Evolutionary conservation across 106 monocot genomes (phyloP), one percentile per base, ranked within the genome.

Genomic region (Triglochin maritima): DNA sequence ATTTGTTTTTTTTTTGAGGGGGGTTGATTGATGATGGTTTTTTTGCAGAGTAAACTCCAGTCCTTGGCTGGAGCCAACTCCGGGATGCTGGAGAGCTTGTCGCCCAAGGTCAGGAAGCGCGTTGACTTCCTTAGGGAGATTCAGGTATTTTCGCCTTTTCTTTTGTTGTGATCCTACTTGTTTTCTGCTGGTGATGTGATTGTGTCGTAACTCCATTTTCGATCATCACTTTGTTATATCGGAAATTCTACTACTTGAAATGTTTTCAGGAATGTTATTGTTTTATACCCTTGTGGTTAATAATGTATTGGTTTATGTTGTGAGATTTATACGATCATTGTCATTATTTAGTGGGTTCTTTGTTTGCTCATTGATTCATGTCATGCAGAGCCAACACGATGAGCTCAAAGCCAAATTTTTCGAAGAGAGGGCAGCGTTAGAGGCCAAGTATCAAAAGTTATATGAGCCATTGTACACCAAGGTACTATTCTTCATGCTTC

Each of bases 81-180:
- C 2, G 79, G 79, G 50, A 66, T 78, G 47, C 57, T 86, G 55
- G 86, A 82, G 64, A 69, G 52, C 0, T 59, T 94, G 46, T 50
- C 79, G 1, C 85, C 94, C 4, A 81, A 60, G 11, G 83, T 94
- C 49, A 77, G 80, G 75, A 94, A 90, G 85, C 94, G 94, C 2
- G 90, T 94, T 4, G 94, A 90, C 62, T 67, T 77, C 41, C 81
- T 94, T 13, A 73, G 79, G 53, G 85, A 87, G 79, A 90, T 90
- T 47, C 94, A 94, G 87, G 94, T 94, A 29, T 29, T 29, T n/a
- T n/a, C n/a, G n/a, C n/a, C n/a, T n/a, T n/a, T n/a, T n/a, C n/a
- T n/a, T n/a, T n/a, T 29, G 29, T 29, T 29, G 29, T 29, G 29
- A 29, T 29, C 29, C 29, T 29, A 29, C 29, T 29, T 29, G 29